These are phyloP conservation scores for Solanum hybrid DNA, from an alignment of 305 asterid genomes.

Conservation along the genomic window DNA sequence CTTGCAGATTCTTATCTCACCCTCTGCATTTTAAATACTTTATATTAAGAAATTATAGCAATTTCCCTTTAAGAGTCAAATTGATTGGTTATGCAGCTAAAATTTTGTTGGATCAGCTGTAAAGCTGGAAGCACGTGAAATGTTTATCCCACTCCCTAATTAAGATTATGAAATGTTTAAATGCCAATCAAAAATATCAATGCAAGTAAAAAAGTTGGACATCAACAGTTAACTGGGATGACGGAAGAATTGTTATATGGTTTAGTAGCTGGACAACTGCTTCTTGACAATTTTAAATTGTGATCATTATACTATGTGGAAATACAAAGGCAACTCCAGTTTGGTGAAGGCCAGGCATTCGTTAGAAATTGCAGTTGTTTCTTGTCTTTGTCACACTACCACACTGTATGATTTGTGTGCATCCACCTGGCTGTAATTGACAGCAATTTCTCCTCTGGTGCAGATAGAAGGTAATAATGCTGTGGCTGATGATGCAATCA, in stretches of 20 bases:
- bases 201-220: neutral
- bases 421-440: neutral
- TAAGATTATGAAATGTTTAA: neutral
- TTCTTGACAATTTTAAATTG: neutral
- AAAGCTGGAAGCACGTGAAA: neutral
- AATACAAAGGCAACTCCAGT: neutral
- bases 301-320: neutral
- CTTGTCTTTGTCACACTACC: neutral
- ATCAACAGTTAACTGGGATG: neutral
- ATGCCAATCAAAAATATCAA: neutral
- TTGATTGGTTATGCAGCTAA: neutral
- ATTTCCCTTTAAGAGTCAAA: neutral
- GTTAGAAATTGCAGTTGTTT: neutral
- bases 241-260: neutral
- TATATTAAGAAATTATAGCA: neutral
- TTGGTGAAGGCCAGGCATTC: neutral
- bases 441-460: conserved; percentile 6
- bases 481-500: conserved; percentile 82
- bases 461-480: conserved; percentile 95
- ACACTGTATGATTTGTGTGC: neutral
- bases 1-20: neutral
- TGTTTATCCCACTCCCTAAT: neutral
- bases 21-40: neutral
- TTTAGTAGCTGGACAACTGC: neutral
- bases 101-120: neutral